Base-by-base conservation (phyloP, 2,329 filamentous ascomycete genomes). In the Cercospora sp. region DNA sequence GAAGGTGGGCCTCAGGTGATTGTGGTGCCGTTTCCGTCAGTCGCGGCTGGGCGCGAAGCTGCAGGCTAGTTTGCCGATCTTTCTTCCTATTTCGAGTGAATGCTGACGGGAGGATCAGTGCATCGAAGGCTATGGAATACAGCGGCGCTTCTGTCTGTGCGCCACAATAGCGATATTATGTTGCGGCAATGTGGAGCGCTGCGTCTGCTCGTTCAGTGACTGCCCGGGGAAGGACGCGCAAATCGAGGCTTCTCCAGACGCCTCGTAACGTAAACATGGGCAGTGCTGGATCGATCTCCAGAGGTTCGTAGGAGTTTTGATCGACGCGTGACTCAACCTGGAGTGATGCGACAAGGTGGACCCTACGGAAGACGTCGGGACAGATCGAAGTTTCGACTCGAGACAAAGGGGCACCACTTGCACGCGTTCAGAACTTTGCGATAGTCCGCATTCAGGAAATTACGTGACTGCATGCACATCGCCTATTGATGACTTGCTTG, bases 331-430 rank as follows among this genome's bases (percentile, higher is more conserved):
- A 53, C 60, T 37, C 32, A 26, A 40, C 26, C 26, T 26, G 55
- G 60, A 26, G 18, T 32, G 40, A n/a, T 28, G 45, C 34, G 45
- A 26, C 45, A 55, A 43, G 43, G 28, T 64, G 30, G 45, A 21
- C 49, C 45, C 32, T 21, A 57, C 61, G 32, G 21, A 43, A 26
- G 10, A 40, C 32, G 24, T 37, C 51, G 51, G 32, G 18, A 64
- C 24, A 34, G 61, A 64, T 24, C 21, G 53, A 28, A 40, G 49
- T 30, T 58, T 37, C 32, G 61, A 40, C 24, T 37, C 61, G 34
- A 51, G 26, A 64, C 61, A 64, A 64, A 64, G 61, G 53, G 24
- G 24, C 49, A 64, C 61, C 32, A n/a, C 12, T 61, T 58, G 21
- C 51, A 53, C 32, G 61, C 49, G 51, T 30, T 26, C 30, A 43